phyloP scores from a whole-genome alignment of 441 rosid species.

The Populus hybrid region DNA sequence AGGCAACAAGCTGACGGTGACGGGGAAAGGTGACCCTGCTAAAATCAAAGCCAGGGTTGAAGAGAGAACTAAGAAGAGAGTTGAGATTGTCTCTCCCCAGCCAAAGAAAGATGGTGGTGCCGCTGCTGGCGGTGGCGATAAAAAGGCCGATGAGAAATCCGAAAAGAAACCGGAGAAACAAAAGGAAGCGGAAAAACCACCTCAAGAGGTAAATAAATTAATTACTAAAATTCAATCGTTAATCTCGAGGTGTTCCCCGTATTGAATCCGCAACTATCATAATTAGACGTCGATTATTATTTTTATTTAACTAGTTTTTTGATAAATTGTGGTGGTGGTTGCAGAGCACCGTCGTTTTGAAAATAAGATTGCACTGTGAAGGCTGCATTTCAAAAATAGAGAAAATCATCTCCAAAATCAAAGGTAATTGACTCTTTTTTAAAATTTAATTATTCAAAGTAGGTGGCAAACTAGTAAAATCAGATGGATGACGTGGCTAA shows the following conservation, averaged over 20 bases:
- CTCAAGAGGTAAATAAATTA: slow-evolving; percentile 39
- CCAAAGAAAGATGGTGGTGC: slow-evolving; percentile 62
- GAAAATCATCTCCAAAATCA: slow-evolving; percentile 44
- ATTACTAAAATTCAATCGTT: not conserved
- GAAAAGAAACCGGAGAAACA: slow-evolving; percentile 57
- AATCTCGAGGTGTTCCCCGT: not conserved
- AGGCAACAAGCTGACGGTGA: slow-evolving; percentile 64
- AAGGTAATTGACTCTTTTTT: slow-evolving; percentile 36
- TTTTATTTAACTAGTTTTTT: not conserved
- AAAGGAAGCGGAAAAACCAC: slow-evolving; percentile 44
- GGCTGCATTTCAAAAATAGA: slow-evolving; percentile 65
- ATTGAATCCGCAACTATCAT: not conserved
- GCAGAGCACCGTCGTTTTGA: slow-evolving; percentile 75
- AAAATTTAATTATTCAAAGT: not conserved
- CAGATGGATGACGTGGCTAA: slow-evolving; percentile 24
- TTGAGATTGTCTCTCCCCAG: slow-evolving; percentile 62
- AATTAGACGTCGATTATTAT: not conserved
- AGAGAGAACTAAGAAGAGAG: slow-evolving; percentile 59
- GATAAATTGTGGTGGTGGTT: slow-evolving; percentile 8
- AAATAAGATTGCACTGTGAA: slow-evolving; percentile 72
- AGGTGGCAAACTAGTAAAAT: not conserved
- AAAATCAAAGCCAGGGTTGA: slow-evolving; percentile 50
- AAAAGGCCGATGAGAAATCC: slow-evolving; percentile 40
- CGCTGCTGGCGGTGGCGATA: slow-evolving; percentile 29
- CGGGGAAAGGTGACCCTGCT: slow-evolving; percentile 69